Evolutionary conservation across 495 filamentous ascomycete genomes (phyloP).

Genomic region (Parathielavia hyrcaniae): DNA sequence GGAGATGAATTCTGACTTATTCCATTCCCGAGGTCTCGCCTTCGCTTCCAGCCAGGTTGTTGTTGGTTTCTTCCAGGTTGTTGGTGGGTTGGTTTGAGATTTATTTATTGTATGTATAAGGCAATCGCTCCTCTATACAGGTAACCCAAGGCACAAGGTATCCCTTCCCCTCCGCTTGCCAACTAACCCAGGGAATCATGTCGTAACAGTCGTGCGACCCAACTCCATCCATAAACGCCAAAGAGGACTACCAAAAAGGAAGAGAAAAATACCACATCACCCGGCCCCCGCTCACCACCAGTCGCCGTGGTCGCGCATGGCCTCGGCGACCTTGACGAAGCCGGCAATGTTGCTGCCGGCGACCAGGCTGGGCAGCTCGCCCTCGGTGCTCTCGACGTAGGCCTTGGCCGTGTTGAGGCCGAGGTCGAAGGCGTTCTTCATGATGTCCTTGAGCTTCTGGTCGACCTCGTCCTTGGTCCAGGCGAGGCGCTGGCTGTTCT

Average conservation of each 20-base stretch:
- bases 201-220: conserved; percentile 13
- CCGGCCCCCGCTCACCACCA: conserved; percentile 62
- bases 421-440: conserved; percentile 89
- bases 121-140: conserved; percentile 11
- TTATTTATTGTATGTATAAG: conserved; percentile 3
- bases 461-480: conserved; percentile 93
- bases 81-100: no score
- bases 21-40: no score
- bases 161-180: not conserved
- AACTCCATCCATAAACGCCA: conserved; percentile 16
- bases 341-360: conserved; percentile 95
- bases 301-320: conserved; percentile 95
- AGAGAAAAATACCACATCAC: not conserved
- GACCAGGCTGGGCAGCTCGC: conserved; percentile 81
- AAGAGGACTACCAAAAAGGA: not conserved
- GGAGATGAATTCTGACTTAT: no score
- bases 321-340: conserved; percentile 89
- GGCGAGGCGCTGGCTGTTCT: conserved; percentile 78
- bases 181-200: conserved; percentile 14
- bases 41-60: no score
- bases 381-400: conserved; percentile 71
- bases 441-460: conserved; percentile 83
- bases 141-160: not conserved
- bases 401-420: conserved; percentile 83
- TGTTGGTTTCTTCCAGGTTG: no score